Percentiles rank a stretch among this genome's conserved stretches.
Evolutionary conservation across 305 asterid genomes (phyloP).

Genomic region (Vinca major): DNA sequence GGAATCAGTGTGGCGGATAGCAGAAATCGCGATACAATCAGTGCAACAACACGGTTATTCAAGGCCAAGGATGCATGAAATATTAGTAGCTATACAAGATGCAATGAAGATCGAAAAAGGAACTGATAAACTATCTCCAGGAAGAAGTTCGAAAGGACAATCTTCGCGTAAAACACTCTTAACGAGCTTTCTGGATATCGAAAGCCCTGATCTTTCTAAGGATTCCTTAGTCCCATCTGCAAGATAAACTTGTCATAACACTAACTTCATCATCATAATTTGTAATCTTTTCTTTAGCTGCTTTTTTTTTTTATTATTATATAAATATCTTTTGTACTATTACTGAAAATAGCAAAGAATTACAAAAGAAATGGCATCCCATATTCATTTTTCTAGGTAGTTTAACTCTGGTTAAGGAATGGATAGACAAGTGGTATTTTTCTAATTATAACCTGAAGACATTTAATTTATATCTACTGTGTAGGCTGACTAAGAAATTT

Average conservation of each 20-base stretch:
- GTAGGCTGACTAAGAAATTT: too few relatives aligned
- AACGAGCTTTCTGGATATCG: conserved; percentile 81
- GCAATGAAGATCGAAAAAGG: conserved; percentile 81
- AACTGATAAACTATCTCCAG: conserved; percentile 46
- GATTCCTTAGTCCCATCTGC: conserved; percentile 74
- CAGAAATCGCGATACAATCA: conserved; percentile 87
- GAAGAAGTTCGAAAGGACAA: conserved; percentile 51
- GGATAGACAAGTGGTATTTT: too few relatives aligned
- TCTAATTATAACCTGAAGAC: too few relatives aligned
- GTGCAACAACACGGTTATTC: conserved; percentile 68
- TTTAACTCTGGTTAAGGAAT: too few relatives aligned
- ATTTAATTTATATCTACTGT: too few relatives aligned
- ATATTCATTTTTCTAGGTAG: not conserved
- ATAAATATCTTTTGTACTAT: not conserved
- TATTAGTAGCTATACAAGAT: conserved; percentile 70
- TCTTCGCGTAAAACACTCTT: conserved; percentile 78
- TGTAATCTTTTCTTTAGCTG: not conserved
- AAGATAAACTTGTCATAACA: conserved; percentile 31
- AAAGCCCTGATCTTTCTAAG: conserved; percentile 75
- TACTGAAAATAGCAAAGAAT: not conserved
- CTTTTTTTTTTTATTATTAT: too few relatives aligned
- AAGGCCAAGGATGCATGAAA: conserved; percentile 93
- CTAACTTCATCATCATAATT: not conserved
- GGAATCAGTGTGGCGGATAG: conserved; percentile 82
- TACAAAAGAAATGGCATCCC: not conserved